Percentiles rank a stretch among this genome's conserved stretches.
Evolutionary conservation across 345 rosid genomes (phyloP).

Genomic region (Eucalyptus fibrosa): DNA sequence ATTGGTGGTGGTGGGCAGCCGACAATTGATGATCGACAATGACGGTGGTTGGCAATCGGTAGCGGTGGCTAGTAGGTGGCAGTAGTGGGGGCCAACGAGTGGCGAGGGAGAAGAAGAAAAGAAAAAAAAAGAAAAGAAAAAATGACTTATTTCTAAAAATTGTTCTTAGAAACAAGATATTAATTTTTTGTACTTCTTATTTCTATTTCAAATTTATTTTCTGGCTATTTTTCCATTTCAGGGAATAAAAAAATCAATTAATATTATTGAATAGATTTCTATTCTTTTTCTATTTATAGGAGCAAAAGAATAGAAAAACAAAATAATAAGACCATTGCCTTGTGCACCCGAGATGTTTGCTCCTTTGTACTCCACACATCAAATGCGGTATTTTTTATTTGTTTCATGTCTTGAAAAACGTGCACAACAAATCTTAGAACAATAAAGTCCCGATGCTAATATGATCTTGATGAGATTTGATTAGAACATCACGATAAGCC

Average conservation of each 20-base stretch:
- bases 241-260: too few relatives aligned
- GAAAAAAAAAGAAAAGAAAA: rapidly evolving
- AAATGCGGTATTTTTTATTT: background rate
- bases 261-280: rapidly evolving
- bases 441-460: background rate
- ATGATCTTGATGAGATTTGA: background rate
- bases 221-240: rapidly evolving
- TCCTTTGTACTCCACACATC: background rate
- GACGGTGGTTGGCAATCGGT: rapidly evolving
- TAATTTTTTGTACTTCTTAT: too few relatives aligned
- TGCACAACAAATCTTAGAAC: background rate
- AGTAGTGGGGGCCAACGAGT: too few relatives aligned
- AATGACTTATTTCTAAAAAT: too few relatives aligned
- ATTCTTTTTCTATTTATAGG: too few relatives aligned
- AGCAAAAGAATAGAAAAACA: too few relatives aligned
- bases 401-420: background rate
- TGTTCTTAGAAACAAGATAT: rapidly evolving
- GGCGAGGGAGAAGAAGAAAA: too few relatives aligned
- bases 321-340: rapidly evolving
- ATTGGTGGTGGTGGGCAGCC: rapidly evolving
- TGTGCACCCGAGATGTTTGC: rapidly evolving
- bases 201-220: too few relatives aligned
- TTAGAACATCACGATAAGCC: background rate
- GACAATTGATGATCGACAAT: rapidly evolving
- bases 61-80: rapidly evolving